phyloP scores from a whole-genome alignment of 2,329 filamentous ascomycete species.

The Ilyonectria destructans region DNA sequence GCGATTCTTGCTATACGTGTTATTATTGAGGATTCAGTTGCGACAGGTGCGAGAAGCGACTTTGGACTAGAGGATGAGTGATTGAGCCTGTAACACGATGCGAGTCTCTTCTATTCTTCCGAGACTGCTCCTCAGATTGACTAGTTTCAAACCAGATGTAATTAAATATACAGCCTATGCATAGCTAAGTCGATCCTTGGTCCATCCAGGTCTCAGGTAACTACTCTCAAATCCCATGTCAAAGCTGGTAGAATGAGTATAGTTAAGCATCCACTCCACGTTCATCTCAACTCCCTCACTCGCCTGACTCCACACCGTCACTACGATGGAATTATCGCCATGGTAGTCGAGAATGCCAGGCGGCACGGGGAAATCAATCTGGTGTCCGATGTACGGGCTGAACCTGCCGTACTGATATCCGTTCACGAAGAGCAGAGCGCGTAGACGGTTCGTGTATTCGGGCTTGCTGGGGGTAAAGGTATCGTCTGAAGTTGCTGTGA shows the following conservation, averaged over 20 bases:
- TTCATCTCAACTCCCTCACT: constrained; percentile 66
- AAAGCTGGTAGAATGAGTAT: constrained; percentile 68
- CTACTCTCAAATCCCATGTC: constrained; percentile 64
- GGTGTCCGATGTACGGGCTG: constrained; percentile 74
- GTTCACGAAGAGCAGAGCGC: constrained; percentile 75
- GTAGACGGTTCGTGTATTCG: constrained; percentile 56
- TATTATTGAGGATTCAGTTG: constrained; percentile 43
- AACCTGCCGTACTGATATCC: constrained; percentile 77
- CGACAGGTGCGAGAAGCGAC: constrained; percentile 35
- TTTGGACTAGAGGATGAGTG: constrained; percentile 35
- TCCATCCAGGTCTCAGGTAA: constrained; percentile 69
- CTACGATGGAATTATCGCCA: constrained; percentile 71
- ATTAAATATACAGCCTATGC: constrained; percentile 34
- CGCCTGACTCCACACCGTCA: constrained; percentile 74
- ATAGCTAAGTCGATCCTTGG: constrained; percentile 56
- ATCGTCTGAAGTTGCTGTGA: constrained; percentile 62
- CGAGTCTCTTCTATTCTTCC: not conserved
- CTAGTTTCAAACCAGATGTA: no score
- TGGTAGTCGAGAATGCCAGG: constrained; percentile 72
- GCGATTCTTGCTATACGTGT: constrained; percentile 56
- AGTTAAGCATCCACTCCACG: constrained; percentile 69
- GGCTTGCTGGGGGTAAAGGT: constrained; percentile 54
- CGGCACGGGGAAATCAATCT: constrained; percentile 73
- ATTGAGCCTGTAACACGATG: not conserved
- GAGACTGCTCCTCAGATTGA: no score